Conservation (phyloP, 2,329 filamentous ascomycete genomes). For the Sclerotinia subarctica region DNA sequence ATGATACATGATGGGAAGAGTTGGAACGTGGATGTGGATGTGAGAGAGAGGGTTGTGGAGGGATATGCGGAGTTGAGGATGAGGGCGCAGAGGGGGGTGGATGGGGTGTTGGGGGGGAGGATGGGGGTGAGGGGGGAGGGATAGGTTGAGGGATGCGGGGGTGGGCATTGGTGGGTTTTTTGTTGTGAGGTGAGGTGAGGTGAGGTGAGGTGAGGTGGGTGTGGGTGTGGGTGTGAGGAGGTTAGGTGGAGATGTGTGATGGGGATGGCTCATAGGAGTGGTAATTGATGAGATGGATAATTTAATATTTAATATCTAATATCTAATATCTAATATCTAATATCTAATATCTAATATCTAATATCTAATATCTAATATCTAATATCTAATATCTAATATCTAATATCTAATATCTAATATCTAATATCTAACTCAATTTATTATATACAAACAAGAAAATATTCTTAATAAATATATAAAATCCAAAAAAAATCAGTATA, state of each 20-base stretch:
- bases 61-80: slow-evolving; percentile 49
- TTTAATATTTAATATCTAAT: neutral
- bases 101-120: slow-evolving; percentile 44
- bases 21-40: slow-evolving; percentile 38
- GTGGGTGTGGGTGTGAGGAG: slow-evolving; percentile 23
- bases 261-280: no score
- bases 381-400: no score
- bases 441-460: no score
- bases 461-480: no score
- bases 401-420: no score
- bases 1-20: slow-evolving; percentile 37
- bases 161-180: slow-evolving; percentile 40
- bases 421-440: no score
- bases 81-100: slow-evolving; percentile 52
- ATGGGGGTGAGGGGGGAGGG: slow-evolving; percentile 53
- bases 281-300: rapidly evolving
- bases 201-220: neutral
- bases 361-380: no score
- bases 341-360: no score
- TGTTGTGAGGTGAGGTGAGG: slow-evolving; percentile 33
- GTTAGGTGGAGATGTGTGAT: no score
- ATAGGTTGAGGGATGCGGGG: slow-evolving; percentile 46
- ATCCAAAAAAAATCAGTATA: no score
- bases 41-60: slow-evolving; percentile 40
- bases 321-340: neutral